A percentile compares a stretch with the other conserved stretches of the same genome.
Evolutionary conservation across 768 basidiomycete genomes (phyloP).

Genomic region (Amanita pallidorosea): DNA sequence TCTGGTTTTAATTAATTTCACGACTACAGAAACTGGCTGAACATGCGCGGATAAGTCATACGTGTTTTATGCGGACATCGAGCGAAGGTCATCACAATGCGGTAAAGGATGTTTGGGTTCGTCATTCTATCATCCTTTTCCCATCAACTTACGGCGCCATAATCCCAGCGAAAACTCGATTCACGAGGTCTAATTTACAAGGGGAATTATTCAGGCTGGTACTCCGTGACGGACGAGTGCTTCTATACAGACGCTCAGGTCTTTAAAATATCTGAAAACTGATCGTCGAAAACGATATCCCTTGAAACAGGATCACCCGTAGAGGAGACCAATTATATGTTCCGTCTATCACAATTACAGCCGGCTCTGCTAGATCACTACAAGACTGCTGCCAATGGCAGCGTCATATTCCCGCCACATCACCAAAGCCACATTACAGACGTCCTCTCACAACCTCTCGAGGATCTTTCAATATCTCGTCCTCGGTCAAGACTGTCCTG

Average conservation of each 20-base stretch:
- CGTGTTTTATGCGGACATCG: slow-evolving; percentile 74
- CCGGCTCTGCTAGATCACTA: slow-evolving; percentile 44
- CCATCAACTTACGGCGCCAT: not conserved
- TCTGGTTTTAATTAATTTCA: not conserved
- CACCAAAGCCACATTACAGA: slow-evolving; percentile 44
- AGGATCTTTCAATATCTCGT: slow-evolving; percentile 79
- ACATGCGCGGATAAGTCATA: slow-evolving; percentile 55
- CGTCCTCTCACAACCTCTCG: slow-evolving; percentile 31
- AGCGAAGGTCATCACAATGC: slow-evolving; percentile 47
- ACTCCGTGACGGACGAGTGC: slow-evolving; percentile 85
- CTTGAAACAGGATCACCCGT: slow-evolving; percentile 70
- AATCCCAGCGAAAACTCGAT: slow-evolving; percentile 38
- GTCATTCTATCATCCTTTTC: slow-evolving; percentile 13
- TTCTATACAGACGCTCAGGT: slow-evolving; percentile 70
- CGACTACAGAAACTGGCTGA: slow-evolving; percentile 45
- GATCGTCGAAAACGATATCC: slow-evolving; percentile 27
- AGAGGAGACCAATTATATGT: slow-evolving; percentile 86
- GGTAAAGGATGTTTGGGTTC: slow-evolving; percentile 75
- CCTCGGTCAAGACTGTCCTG: slow-evolving; percentile 65
- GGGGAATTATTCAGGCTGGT: slow-evolving; percentile 79
- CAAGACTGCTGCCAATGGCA: slow-evolving; percentile 15
- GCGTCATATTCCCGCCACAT: slow-evolving; percentile 38
- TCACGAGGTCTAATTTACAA: slow-evolving; percentile 72
- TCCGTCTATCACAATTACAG: slow-evolving; percentile 62
- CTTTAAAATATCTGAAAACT: slow-evolving; percentile 13